Evolutionary conservation across 2,329 filamentous ascomycete genomes (phyloP).

Genomic region (Aspergillaceae sp.): DNA sequence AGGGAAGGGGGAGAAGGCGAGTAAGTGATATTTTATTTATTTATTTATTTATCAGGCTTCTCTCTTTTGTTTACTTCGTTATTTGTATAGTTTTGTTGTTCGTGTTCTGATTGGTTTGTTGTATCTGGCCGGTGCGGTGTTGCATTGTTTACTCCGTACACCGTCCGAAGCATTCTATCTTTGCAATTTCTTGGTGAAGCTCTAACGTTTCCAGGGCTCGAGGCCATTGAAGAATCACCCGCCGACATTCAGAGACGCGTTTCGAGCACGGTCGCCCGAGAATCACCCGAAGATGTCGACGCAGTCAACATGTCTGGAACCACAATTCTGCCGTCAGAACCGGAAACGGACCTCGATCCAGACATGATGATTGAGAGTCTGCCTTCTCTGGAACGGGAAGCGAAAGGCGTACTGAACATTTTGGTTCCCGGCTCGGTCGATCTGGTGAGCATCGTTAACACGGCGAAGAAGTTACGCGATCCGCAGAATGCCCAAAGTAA

Average conservation of each 20-base stretch:
- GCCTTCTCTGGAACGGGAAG: constrained; percentile 27
- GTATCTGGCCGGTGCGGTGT: too few relatives aligned
- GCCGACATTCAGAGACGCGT: background rate
- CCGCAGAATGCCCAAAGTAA: constrained; percentile 20
- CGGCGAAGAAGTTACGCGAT: constrained; percentile 23
- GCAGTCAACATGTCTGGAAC: constrained; percentile 27
- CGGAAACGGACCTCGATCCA: constrained; percentile 23
- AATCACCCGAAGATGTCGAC: constrained; percentile 14
- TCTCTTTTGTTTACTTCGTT: background rate
- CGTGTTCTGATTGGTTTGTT: too few relatives aligned
- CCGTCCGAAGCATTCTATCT: background rate
- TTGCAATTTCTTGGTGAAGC: background rate
- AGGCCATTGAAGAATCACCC: constrained; percentile 8
- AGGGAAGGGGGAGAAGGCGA: constrained; percentile 6
- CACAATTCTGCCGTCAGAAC: constrained; percentile 23
- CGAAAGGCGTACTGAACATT: constrained; percentile 29
- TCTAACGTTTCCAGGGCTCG: constrained; percentile 1
- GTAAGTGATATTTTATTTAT: constrained; percentile 1
- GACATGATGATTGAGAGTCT: constrained; percentile 32
- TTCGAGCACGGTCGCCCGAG: background rate
- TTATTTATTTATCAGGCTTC: background rate
- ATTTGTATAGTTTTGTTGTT: background rate
- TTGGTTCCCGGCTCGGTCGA: constrained; percentile 23
- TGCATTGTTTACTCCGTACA: background rate
- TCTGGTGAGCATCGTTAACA: constrained; percentile 18